These are phyloP conservation scores for Potentilla sterilis DNA, from an alignment of 306 rosid species.

Conservation along the genomic window DNA sequence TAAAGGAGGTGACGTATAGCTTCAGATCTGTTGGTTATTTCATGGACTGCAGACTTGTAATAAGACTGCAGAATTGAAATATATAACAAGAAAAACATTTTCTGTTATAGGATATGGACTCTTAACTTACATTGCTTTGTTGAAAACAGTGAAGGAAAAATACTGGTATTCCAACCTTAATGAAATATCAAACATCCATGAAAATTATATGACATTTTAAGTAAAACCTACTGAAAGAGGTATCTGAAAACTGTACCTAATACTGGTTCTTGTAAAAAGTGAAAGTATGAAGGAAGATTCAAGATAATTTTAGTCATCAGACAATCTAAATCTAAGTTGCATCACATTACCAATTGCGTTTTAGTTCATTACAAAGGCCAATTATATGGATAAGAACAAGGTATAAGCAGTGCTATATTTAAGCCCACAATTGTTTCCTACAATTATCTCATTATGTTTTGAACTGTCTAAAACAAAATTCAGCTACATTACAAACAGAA, in stretches of 20 bases:
- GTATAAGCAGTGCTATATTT: not conserved
- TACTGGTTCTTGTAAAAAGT: not conserved
- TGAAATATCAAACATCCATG: not conserved
- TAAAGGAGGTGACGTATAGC: not conserved
- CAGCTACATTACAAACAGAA: constrained; percentile 6
- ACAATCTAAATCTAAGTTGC: not conserved
- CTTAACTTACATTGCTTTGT: not conserved
- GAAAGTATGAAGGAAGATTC: not conserved
- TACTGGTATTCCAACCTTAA: not conserved
- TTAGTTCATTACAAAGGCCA: not conserved
- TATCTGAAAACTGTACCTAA: not conserved
- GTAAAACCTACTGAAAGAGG: not conserved
- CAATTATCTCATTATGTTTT: constrained; percentile 1
- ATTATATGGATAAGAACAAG: not conserved
- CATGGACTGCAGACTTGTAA: not conserved
- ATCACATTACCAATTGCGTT: not conserved
- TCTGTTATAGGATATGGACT: not conserved
- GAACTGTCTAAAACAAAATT: not conserved
- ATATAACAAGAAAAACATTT: not conserved
- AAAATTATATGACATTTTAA: not conserved
- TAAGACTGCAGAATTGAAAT: not conserved
- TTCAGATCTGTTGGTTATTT: not conserved
- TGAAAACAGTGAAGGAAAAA: not conserved
- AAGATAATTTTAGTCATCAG: not conserved
- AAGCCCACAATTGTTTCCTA: constrained; percentile 2